Base-by-base conservation (phyloP, 805 yeast genomes). In the Wickerhamomyces chaumierensis region DNA sequence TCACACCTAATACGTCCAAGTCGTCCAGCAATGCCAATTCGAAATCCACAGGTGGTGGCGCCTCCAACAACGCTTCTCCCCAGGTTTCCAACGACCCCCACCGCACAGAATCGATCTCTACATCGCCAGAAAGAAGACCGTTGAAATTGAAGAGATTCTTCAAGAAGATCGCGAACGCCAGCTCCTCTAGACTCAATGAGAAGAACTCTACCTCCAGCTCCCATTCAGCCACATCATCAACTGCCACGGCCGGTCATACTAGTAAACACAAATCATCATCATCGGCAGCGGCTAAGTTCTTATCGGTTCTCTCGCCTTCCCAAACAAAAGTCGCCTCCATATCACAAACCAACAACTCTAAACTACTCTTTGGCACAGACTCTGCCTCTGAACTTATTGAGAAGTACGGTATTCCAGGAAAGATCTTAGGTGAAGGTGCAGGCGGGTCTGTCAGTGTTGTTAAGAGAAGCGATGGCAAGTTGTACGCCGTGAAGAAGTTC, bases 381-480 rank as follows among this genome's bases (percentile, higher is more conserved):
- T 55, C 58, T 36, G 63, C 68, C 4, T 53, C 56, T 20, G 65
- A 61, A 39, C 43, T 73, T 33, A 55, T 74, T 40, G 69, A 75
- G 38, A 79, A 81, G 49, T 86, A 85, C 58, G 92, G 94, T 32
- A 67, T 75, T 18, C 71, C 79, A 2, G 94, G 94, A 12, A 71
- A 71, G 44, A 65, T 80, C 18, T 64, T 86, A 36, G 97, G 97
- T 18, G 77, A 88, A 41, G 97, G 97, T 13, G 96, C 96, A 2
- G 88, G 94, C 18, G 96, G 97, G 2, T 80, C 92, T 1, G 97
- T 88, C n/a, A 72, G 81, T 33, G 68, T 85, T 38, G 81, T 87
- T 42, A 73, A 75, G 42, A 71, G 81, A 38, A 56, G 71, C 0
- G 78, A 78, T 46, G 71, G 74, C 18, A 69, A 73, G 43, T 56